Evolutionary conservation across 2,329 filamentous ascomycete genomes (phyloP).

Genomic region (Aspergillus proliferans): DNA sequence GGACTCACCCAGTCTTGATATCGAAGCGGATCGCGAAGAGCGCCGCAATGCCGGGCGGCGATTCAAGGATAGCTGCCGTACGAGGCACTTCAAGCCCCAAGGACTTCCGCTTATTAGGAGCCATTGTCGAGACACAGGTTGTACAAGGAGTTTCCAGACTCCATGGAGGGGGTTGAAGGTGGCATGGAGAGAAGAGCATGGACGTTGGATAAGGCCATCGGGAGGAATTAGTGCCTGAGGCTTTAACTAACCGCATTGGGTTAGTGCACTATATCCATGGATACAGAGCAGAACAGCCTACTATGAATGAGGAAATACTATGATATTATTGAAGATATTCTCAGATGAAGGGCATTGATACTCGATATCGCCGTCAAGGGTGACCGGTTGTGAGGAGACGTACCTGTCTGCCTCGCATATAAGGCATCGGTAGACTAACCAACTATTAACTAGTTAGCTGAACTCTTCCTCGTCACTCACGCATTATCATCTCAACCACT

Average conservation of each 20-base stretch:
- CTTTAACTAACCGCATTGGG: slow-evolving; percentile 3
- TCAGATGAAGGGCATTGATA: background rate
- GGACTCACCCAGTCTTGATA: slow-evolving; percentile 74
- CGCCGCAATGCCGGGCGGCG: slow-evolving; percentile 57
- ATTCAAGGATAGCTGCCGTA: slow-evolving; percentile 22
- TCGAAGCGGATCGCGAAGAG: slow-evolving; percentile 89
- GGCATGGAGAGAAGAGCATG: background rate
- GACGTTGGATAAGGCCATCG: background rate
- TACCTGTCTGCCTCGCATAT: background rate
- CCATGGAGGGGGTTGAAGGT: slow-evolving; percentile 14
- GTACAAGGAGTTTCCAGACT: slow-evolving; percentile 9
- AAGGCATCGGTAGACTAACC: background rate
- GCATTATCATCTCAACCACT: no score
- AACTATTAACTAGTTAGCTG: background rate
- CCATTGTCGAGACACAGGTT: slow-evolving; percentile 19
- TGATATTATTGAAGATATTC: background rate
- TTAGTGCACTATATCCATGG: slow-evolving; percentile 1
- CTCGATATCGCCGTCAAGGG: no score
- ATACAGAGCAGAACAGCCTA: no score
- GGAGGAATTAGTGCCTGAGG: slow-evolving; percentile 7
- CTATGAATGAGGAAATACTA: background rate
- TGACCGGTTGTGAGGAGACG: no score
- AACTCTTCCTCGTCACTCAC: background rate
- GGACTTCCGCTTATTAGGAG: slow-evolving; percentile 24
- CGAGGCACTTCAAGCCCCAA: slow-evolving; percentile 30